Evolutionary conservation across 2,329 filamentous ascomycete genomes (phyloP), one percentile per base, ranked within the genome.

Genomic region (Penicillium brevicompactum): DNA sequence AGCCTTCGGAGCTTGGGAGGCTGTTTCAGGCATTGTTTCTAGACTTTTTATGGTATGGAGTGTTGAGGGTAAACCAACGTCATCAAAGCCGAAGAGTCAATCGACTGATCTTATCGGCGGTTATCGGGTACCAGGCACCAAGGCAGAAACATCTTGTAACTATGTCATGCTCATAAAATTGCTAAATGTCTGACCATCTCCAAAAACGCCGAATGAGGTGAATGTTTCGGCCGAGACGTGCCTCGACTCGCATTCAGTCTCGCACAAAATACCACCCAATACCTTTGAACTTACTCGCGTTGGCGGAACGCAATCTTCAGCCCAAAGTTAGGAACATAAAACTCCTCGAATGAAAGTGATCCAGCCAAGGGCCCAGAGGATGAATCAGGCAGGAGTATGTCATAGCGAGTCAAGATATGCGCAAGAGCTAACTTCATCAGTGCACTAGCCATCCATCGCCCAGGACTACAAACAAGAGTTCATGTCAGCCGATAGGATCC

Each of bases 241-340:
- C 42, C 41, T 2, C 24, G 2, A 32, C 34, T 34, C 18, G 9
- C 38, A 41, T 5, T 22, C 40, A n/a, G 32, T 9, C 11, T 40
- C 14, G 14, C n/a, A 53, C 34, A 14, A 3, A 6, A 24, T 46
- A 7, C 8, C 31, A n/a, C 32, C 18, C 16, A 7, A n/a, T 30
- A 14, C 18, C 34, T 18, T 18, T 18, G 5, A 9, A 18, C 58
- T 60, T 9, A 77, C 53, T 8, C 64, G 70, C 24, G 77, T 57
- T 51, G 76, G 72, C n/a, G 53, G 43, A 57, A 70, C 31, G 13
- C 70, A 64, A 38, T 47, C 40, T 57, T 55, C 3, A 80, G 24
- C 5, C 55, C 53, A 10, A 65, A 63, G 43, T 65, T 61, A 13
- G 63, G 63, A 22, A 65, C 63, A 47, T 59, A 61, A 38, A 65